Conservation (phyloP, 192 early-diverging fungal genomes). For the Backusella psychrophila region DNA sequence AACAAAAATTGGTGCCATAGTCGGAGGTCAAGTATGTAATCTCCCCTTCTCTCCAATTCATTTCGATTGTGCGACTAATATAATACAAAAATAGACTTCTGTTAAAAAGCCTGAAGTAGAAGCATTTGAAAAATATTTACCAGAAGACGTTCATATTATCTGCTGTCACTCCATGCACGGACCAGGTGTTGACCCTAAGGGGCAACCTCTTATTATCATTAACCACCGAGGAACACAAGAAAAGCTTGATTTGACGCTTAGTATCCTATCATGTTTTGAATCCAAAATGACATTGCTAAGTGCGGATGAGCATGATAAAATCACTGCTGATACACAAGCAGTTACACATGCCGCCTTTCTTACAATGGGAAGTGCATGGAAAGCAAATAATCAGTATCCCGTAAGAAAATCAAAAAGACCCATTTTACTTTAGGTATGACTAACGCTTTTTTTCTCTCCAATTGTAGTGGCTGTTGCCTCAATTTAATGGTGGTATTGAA, state of each 20-base stretch:
- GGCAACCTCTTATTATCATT: conserved; percentile 84
- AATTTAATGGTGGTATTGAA: conserved; percentile 91
- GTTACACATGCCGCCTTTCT: conserved; percentile 94
- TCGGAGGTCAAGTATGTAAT: conserved; percentile 70
- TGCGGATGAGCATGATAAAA: conserved; percentile 86
- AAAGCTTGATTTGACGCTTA: conserved; percentile 59
- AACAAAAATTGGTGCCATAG: conserved; percentile 84
- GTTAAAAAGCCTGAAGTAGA: conserved; percentile 92
- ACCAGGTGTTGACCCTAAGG: conserved; percentile 77
- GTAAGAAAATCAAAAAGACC: conserved; percentile 38
- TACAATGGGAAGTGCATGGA: conserved; percentile 94
- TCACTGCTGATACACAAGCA: conserved; percentile 97
- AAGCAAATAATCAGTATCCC: conserved; percentile 71
- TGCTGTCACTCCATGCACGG: conserved; percentile 96
- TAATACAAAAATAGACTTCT: conserved; percentile 61
- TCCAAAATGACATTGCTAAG: conserved; percentile 78
- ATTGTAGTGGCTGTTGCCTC: conserved; percentile 79
- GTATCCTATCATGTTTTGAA: conserved; percentile 70
- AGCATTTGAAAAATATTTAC: conserved; percentile 86
- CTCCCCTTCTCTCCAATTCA: not conserved
- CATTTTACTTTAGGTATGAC: not conserved
- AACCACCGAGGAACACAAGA: conserved; percentile 67
- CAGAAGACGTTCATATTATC: conserved; percentile 88
- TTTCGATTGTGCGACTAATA: not conserved
- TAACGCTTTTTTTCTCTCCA: not conserved